A percentile compares a stretch with the other conserved stretches of the same genome.
Evolutionary conservation across 345 rosid genomes (phyloP).

Genomic region (Erucastrum elatum): DNA sequence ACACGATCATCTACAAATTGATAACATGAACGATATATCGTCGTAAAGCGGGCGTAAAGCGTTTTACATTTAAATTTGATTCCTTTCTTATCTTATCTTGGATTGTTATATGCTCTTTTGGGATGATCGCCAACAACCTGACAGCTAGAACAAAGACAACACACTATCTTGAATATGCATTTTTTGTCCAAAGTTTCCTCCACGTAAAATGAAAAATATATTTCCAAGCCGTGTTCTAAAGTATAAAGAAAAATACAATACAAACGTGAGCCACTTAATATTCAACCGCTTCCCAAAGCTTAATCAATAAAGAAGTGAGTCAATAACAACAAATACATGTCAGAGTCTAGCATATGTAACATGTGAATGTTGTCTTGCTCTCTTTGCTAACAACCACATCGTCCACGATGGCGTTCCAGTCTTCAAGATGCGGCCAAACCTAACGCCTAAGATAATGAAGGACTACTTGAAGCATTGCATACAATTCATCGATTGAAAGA

Average conservation of each 20-base stretch:
- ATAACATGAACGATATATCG: neutral
- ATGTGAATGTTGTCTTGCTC: conserved; percentile 7
- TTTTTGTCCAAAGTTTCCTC: neutral
- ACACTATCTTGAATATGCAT: conserved; percentile 25
- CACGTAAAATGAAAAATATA: neutral
- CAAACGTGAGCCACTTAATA: conserved; percentile 8
- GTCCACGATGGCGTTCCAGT: neutral
- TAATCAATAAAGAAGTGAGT: conserved; percentile 19
- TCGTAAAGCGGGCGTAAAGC: neutral
- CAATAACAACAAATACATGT: conserved; percentile 15
- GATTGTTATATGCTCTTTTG: neutral
- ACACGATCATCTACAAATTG: conserved; percentile 6
- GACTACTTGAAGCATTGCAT: neutral
- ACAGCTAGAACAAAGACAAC: conserved; percentile 11
- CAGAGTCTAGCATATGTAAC: conserved; percentile 3
- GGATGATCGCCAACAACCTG: conserved; percentile 26
- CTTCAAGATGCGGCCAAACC: conserved; percentile 18
- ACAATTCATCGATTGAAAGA: neutral
- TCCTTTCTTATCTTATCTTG: neutral
- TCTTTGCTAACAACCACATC: neutral
- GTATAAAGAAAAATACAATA: neutral
- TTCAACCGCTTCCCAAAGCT: conserved; percentile 15
- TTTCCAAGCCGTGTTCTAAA: conserved; percentile 11
- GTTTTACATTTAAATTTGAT: neutral
- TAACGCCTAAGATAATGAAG: neutral